Conservation (phyloP, 306 rosid genomes). For the Vigna unguiculata region DNA sequence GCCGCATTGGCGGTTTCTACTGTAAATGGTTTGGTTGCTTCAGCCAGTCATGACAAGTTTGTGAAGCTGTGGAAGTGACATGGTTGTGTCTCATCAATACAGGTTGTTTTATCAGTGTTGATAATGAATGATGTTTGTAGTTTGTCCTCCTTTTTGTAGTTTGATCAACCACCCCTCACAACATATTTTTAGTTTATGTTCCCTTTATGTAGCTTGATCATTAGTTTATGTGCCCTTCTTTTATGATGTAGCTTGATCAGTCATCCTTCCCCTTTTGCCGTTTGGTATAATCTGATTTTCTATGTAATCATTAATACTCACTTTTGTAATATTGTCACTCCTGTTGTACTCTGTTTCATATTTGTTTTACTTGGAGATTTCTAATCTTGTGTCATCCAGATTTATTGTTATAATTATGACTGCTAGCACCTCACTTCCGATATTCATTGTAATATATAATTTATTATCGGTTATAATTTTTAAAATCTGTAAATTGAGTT, state of each 20-base stretch:
- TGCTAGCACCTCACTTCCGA: neutral
- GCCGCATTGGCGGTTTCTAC: conserved; percentile 84
- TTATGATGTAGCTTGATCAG: neutral
- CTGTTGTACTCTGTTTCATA: conserved; percentile 27
- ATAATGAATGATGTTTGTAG: conserved; percentile 46
- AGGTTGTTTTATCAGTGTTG: conserved; percentile 44
- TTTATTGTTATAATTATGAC: neutral
- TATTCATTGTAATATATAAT: no score
- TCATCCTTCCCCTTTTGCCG: conserved; percentile 1
- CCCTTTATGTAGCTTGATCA: neutral
- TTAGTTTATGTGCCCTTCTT: neutral
- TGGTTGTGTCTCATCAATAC: conserved; percentile 36
- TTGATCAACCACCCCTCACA: conserved; percentile 34
- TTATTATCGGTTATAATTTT: no score
- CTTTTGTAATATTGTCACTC: conserved; percentile 43
- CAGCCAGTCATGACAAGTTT: conserved; percentile 91
- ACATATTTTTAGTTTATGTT: neutral
- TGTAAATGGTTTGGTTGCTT: conserved; percentile 84
- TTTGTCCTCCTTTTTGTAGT: conserved; percentile 29
- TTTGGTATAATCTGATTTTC: conserved; percentile 19
- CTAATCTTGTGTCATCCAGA: conserved; percentile 1
- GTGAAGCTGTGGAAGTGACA: conserved; percentile 92
- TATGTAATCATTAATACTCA: conserved; percentile 39
- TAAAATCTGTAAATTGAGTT: no score
- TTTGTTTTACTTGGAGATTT: conserved; percentile 16